Evolutionary conservation across 805 yeast genomes (phyloP), one percentile per base, ranked within the genome.

Genomic region (Danielozyma ontarioensis): DNA sequence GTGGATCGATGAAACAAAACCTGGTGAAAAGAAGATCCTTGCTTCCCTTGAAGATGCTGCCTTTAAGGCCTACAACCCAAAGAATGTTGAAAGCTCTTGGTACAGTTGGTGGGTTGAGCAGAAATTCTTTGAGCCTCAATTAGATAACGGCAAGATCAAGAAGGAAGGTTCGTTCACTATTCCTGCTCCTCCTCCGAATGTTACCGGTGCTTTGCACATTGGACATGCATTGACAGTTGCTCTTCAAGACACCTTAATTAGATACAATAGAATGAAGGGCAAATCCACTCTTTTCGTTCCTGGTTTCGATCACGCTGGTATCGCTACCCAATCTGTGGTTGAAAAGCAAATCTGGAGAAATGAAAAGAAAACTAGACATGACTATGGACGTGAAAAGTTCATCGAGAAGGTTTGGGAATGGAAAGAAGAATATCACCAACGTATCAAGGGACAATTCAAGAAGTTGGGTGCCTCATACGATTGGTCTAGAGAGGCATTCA

Each of bases 111-210:
- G 98, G 98, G 82, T 76, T 40, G 71, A 83, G 51, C 74, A 85
- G 60, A 94, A 93, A 13, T 79, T 77, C 51, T 93, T 93, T 53
- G 81, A 83, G 62, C 98, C 98, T 13, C 84, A 85, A 56, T 79
- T 83, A 46, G 72, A 65, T 37, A 80, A 80, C 52, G 97, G 97
- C 29, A 63, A 79, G 29, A 52, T 76, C 46, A 81, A 81, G 55
- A 84, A 93, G 27, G 89, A 78, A 53, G 97, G 97, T 48, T 55
- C 72, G 13, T 93, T 90, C 64, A 74, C 83, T 42, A 86, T 93
- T 51, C 97, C 97, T 25, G 93, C 96, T n/a, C 98, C 98, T 25
- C 98, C 98, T 42, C 98, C 98, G 56, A 93, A 93, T 60, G 95
- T 93, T 44, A 93, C 98, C 30, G 98, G 98, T 66, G 97, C 97